Conservation (phyloP, 345 rosid species). For the Boechera stricta region DNA sequence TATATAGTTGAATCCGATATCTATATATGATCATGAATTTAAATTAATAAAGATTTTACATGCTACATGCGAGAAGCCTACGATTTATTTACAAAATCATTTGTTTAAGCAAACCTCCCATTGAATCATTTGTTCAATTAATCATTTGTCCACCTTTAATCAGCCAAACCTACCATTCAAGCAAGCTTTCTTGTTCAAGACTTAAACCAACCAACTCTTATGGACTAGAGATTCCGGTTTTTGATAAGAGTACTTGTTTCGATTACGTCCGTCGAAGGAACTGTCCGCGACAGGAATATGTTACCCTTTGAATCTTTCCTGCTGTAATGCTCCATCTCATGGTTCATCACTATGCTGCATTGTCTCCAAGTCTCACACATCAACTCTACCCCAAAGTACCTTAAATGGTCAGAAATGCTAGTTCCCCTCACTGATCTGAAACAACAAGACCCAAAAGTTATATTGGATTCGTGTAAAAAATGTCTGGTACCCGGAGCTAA, state of each 20-base stretch:
- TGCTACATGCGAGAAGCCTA: conserved; percentile 1
- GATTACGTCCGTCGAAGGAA: conserved; percentile 40
- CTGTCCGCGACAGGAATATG: conserved; percentile 53
- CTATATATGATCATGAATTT: background rate
- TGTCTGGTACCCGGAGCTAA: background rate
- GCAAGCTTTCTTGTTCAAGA: conserved; percentile 14
- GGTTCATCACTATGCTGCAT: conserved; percentile 72
- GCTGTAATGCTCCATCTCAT: conserved; percentile 46
- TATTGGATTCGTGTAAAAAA: background rate
- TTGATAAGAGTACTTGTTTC: conserved; percentile 36
- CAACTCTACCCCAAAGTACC: conserved; percentile 70
- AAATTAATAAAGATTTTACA: background rate
- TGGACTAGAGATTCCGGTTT: conserved; percentile 1
- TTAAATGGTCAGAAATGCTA: conserved; percentile 77
- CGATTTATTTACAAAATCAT: conserved; percentile 10
- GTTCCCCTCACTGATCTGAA: conserved; percentile 77
- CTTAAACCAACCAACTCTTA: conserved; percentile 10
- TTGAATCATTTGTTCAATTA: too few species aligned
- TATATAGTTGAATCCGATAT: background rate
- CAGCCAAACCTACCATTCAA: conserved; percentile 4
- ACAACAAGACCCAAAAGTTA: background rate
- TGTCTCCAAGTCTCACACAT: conserved; percentile 63
- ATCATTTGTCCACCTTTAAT: background rate
- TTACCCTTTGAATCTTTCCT: conserved; percentile 73
- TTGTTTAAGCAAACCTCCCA: too few species aligned